phyloP scores from a whole-genome alignment of 495 filamentous ascomycete species.

The Penicillium dipodomyicola region DNA sequence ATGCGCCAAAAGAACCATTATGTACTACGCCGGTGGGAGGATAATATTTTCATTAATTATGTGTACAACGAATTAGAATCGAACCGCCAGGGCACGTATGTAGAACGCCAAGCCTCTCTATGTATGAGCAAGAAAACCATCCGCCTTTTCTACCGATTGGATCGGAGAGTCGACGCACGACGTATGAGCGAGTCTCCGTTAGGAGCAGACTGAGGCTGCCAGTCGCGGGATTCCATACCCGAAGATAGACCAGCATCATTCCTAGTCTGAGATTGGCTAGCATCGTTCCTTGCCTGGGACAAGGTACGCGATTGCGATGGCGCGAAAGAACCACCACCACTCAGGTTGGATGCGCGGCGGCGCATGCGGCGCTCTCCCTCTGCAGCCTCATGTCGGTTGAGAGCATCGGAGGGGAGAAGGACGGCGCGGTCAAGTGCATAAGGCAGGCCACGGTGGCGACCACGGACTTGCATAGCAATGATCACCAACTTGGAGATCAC shows the following conservation, averaged over 20 bases:
- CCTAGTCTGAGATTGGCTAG: slow-evolving; percentile 18
- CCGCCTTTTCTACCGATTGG: slow-evolving; percentile 15
- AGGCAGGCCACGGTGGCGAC: slow-evolving; percentile 86
- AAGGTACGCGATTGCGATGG: slow-evolving; percentile 26
- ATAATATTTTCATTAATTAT: neutral
- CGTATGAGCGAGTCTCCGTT: slow-evolving; percentile 27
- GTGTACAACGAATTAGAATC: neutral
- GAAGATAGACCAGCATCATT: slow-evolving; percentile 29
- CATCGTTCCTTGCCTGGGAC: slow-evolving; percentile 29
- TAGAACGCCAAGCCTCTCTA: slow-evolving; percentile 1
- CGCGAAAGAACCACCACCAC: slow-evolving; percentile 35
- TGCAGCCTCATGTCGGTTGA: slow-evolving; percentile 66
- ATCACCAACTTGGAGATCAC: slow-evolving; percentile 86
- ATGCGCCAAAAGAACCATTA: neutral
- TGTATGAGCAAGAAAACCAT: neutral
- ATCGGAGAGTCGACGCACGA: slow-evolving; percentile 34
- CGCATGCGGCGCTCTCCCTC: slow-evolving; percentile 56
- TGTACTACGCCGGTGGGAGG: no score
- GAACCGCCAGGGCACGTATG: slow-evolving; percentile 2
- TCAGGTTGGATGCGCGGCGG: slow-evolving; percentile 53
- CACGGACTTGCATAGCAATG: slow-evolving; percentile 89
- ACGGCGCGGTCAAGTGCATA: slow-evolving; percentile 92
- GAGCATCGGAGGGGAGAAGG: slow-evolving; percentile 71
- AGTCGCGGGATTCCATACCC: slow-evolving; percentile 31
- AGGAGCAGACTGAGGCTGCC: slow-evolving; percentile 11